These are phyloP conservation scores for Dictyostelium firmibasis DNA, from an alignment of 78 protist genomes.

Conservation along the genomic window DNA sequence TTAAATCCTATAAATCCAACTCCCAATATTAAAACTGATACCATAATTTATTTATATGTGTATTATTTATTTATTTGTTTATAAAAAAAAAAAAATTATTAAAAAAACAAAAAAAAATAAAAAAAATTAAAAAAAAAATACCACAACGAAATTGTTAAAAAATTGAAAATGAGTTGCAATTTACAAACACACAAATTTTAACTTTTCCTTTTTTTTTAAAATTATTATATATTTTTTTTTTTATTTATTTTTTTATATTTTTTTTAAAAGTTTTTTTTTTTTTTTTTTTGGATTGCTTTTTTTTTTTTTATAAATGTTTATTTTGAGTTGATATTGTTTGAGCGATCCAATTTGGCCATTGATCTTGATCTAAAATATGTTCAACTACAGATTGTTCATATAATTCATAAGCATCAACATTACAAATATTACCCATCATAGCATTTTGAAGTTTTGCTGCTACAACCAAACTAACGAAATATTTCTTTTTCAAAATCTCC, in stretches of 20 bases:
- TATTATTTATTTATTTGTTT: neutral
- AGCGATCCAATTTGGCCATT: slow-evolving; percentile 75
- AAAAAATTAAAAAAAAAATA: no score
- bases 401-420: slow-evolving; percentile 76
- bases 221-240: neutral
- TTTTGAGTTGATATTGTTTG: neutral
- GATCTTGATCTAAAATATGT: slow-evolving; percentile 48
- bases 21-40: neutral
- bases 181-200: no score
- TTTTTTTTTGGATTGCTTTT: no score
- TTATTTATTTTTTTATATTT: neutral
- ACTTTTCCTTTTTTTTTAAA: neutral
- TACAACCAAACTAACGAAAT: slow-evolving; percentile 62
- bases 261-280: neutral
- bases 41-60: neutral
- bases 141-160: no score
- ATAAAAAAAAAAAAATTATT: neutral
- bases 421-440: slow-evolving; percentile 62
- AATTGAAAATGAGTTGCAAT: no score
- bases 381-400: slow-evolving; percentile 23
- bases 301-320: neutral
- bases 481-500: slow-evolving; percentile 59
- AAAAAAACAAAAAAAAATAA: no score
- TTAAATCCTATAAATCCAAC: neutral
- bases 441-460: slow-evolving; percentile 69